Base-by-base conservation (phyloP, 306 rosid genomes). In the Vigna trinervia region DNA sequence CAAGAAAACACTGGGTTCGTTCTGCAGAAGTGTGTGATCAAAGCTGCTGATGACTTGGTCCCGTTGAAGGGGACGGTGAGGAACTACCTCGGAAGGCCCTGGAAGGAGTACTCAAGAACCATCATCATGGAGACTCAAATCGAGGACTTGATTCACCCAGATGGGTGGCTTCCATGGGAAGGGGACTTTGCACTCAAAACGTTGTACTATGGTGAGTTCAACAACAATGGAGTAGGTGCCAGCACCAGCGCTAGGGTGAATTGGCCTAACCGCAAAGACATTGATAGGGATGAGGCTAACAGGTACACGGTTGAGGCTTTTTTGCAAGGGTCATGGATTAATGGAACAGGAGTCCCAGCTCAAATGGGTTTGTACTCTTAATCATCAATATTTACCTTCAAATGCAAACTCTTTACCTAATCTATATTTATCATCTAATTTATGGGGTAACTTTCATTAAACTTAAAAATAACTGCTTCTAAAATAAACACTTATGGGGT, bases 41-140 rank as follows among this genome's bases (percentile, higher is more conserved):
- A 51, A 50, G 81, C 92, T 0, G 96, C 82, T 43, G 75, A 63
- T 7, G 45, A 12, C 0, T 78, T 93, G 2, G 72, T 45, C 22
- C 79, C 90, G 0, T 79, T 45, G 15, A 84, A 84, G 59, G 66
- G 61, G 5, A 2, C 45, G 0, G 39, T 85, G 53, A 78, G 15
- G 73, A 93, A 88, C 72, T 93, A 89, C 80, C 85, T 93, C 0
- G 98, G 98, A 12, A 81, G 98, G 61, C 98, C 98, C 1, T 87
- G 96, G 89, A 87, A 91, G 76, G 89, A 88, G 47, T 93, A 39
- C 82, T 88, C 98, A 0, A 85, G 92, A 11, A 90, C 96, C 12
- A 56, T 93, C 14, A 79, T 91, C 6, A 91, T 93, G 94, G 91
- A 91, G 70, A 75, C 96, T 1, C 66, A 86, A 3, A 92, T 95